Percentiles rank a stretch among this genome's conserved stretches.
phyloP scores from a whole-genome alignment of 2,329 filamentous ascomycete genomes.

The Epichloe elymi region DNA sequence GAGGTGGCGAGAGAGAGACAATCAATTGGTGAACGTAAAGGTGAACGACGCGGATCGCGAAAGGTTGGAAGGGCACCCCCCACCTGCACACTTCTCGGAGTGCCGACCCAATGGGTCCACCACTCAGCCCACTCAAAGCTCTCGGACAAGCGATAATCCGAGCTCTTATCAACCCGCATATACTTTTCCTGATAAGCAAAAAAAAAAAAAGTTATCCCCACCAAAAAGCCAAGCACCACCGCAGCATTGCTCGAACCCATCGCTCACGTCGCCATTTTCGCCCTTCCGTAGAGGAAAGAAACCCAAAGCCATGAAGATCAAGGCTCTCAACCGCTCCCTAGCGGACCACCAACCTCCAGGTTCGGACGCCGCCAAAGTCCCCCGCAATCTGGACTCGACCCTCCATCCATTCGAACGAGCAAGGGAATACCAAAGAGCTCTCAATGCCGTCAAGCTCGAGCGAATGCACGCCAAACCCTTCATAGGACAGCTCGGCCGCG shows the following conservation, averaged over 20 bases:
- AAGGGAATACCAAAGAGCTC: conserved; percentile 49
- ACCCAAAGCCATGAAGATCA: conserved; percentile 38
- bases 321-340: conserved; percentile 53
- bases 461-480: conserved; percentile 73
- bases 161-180: conserved; percentile 15
- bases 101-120: too few species aligned
- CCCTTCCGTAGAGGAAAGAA: background rate
- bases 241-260: background rate
- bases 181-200: conserved; percentile 14
- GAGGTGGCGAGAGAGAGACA: too few species aligned
- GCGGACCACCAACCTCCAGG: conserved; percentile 54
- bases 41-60: too few species aligned
- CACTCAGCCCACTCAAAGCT: background rate
- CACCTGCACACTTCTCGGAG: background rate
- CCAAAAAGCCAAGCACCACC: background rate
- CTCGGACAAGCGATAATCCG: conserved; percentile 20
- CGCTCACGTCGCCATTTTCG: background rate
- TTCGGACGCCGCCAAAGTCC: conserved; percentile 49
- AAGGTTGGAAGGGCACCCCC: too few species aligned
- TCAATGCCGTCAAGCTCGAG: conserved; percentile 79
- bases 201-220: conserved; percentile 10
- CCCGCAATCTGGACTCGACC: conserved; percentile 64
- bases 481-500: conserved; percentile 71
- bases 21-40: too few species aligned
- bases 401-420: conserved; percentile 86